Base-by-base conservation (phyloP, 75 land plant species). In the Picea glauca region DNA sequence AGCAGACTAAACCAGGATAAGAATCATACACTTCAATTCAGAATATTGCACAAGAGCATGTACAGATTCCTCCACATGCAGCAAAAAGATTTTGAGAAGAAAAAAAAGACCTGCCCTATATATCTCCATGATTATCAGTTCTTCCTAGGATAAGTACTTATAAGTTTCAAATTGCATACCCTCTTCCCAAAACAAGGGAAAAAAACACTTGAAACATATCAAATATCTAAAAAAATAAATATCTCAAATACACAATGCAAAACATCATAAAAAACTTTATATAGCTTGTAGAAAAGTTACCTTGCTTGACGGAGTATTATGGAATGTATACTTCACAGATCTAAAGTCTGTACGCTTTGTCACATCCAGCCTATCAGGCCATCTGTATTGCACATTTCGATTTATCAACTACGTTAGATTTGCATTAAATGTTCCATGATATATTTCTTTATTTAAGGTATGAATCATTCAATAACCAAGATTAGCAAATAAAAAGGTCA, bases 291-390 rank as follows among this genome's bases (percentile, higher is more conserved):
- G 72, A 18, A 38, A 68, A n/a, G n/a, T 91, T 63, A 94, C 98
- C 87, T 89, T 91, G 78, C 85, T 81, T 72, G 86, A 84, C 72
- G 97, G 90, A 67, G 90, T 87, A 64, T 62, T 84, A 17, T 80
- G 66, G 79, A 96, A 96, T 13, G 94, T 83, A 75, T 90, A 82
- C 54, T 89, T 96, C 77, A 94, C 94, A 84, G 91, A 93, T 81
- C 83, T 83, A 57, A 90, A 89, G 77, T 96, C 98, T 23, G 98
- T 93, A 31, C 98, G 94, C 60, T 94, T 96, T 70, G 97, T 96
- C 75, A 96, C 89, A 78, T 96, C 98, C 56, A 96, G 88, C 79
- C 85, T 92, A 26, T 86, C 87, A 35, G 98, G 98, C 98, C 98
- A 96, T 67, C 98, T 96, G 88, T 83, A 87, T n/a, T 59, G 78